Evolutionary conservation across 2,329 filamentous ascomycete genomes (phyloP), one percentile per base, ranked within the genome.

Genomic region (Clonostachys rosea): DNA sequence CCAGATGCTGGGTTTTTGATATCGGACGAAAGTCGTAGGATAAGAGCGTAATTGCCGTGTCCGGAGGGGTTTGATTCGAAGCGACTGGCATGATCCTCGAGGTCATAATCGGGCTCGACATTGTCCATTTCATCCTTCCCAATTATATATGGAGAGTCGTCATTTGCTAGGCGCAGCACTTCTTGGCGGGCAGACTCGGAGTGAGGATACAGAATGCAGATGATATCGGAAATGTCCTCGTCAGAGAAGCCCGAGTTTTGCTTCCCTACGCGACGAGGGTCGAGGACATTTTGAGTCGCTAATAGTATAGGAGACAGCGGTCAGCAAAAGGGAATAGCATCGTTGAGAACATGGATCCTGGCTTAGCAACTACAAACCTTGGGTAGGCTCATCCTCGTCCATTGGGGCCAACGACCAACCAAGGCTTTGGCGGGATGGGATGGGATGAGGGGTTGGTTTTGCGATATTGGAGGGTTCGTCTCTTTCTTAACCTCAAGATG

Each of bases 181-280:
- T 91, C 87, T 52, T 75, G 73, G 52, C 86, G 84, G 17, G 92
- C 89, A 18, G 80, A 78, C 37, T 81, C 74, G 3, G 90, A 89
- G 54, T 81, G 82, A 11, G 92, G 91, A 56, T 95, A 84, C 30
- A 97, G 78, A 48, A 96, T 83, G 68, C 91, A 95, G 54, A 96
- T 81, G 56, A 96, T 89, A 67, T 96, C 91, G 51, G 89, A 81
- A 44, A 94, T 80, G 63, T 96, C 91, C 54, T 88, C 80, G 55
- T 91, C 86, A 46, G 80, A 86, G 51, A 96, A 83, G 47, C 89
- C 89, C 39, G 89, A 94, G 62, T 89, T 88, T 65, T 89, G 87
- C 62, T 86, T 78, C 47, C 90, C 90, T 51, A 88, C 64, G 47
- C 90, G 84, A 52, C 90, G 82, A 39, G 90, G 89, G 63, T 96